These are phyloP conservation scores for Umbelopsis isabellina DNA, from an alignment of 192 early-diverging fungal species.

Conservation along the genomic window DNA sequence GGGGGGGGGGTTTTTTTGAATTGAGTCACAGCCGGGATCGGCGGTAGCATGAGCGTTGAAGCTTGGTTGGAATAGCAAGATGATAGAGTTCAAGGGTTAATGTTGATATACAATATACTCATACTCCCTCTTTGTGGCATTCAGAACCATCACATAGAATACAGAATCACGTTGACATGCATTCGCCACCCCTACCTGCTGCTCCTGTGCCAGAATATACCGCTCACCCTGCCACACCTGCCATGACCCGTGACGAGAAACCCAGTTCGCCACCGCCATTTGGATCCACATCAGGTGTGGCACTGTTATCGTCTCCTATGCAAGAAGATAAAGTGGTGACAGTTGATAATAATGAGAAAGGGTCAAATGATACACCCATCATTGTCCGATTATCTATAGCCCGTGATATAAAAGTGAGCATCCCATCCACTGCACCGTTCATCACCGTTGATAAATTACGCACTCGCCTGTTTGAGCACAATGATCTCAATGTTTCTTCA, in stretches of 20 bases:
- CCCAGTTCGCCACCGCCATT: constrained; percentile 15
- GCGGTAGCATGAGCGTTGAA: too few species aligned
- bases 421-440: constrained; percentile 9
- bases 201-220: constrained; percentile 9
- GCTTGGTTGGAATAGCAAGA: too few species aligned
- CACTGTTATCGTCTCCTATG: constrained; percentile 5
- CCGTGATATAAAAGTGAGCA: constrained; percentile 10
- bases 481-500: constrained; percentile 7
- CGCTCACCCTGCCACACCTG: constrained; percentile 2
- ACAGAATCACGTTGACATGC: not conserved
- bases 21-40: not conserved
- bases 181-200: not conserved
- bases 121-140: not conserved
- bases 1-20: too few species aligned
- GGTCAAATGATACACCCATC: constrained; percentile 1
- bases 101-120: not conserved
- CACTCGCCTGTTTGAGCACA: not conserved
- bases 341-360: not conserved
- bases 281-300: constrained; percentile 17
- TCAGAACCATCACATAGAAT: constrained; percentile 4
- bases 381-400: constrained; percentile 11
- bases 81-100: too few species aligned
- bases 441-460: not conserved
- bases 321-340: not conserved
- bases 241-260: constrained; percentile 2